Base-by-base conservation (phyloP, 2,329 filamentous ascomycete genomes). In the Huntiella decipiens region DNA sequence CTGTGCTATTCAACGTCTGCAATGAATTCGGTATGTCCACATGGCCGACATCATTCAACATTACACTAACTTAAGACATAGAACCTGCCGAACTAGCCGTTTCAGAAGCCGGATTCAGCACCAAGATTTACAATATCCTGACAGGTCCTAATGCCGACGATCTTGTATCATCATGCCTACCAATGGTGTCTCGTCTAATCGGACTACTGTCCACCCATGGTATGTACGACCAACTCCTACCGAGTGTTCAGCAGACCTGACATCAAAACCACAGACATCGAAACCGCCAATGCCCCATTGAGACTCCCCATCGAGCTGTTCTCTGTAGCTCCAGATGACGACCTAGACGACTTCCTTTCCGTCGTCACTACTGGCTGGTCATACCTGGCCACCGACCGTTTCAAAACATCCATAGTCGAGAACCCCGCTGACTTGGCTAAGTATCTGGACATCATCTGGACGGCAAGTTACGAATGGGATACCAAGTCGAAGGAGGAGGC, bases 1-100 rank as follows among this genome's bases (percentile, higher is more conserved):
- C 73, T 0, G 75, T 78, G 5, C 58, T 79, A 3, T 76, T 70
- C 57, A 79, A 79, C 54, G 64, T 77, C 41, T 67, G 73, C 46
- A 66, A 78, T 11, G 75, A 79, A 55, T 78, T 76, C 54, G 71
- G 74, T 77, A 56, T 59, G 65, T 17, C 8, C 3, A 8, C 37
- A 38, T 32, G 31, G n/a, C n/a, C 11, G 5, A 13, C 1, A 3
- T 17, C 12, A 34, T n/a, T 8, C 16, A 5, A 28, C 4, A 15
- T 1, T 3, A 17, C 22, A 15, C 54, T 58, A 38, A 58, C 47
- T 15, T 22, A 17, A 51, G 13, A 13, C 45, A 32, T 13, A 78
- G 74, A 71, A 52, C 68, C 71, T 3, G 72, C 73, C 12, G 74
- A 79, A 52, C 56, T 60, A 11, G 65, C 71, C 6, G 72, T 72